A percentile compares a stretch with the other conserved stretches of the same genome.
phyloP scores from a whole-genome alignment of 768 basidiomycete species.

The Trichaptum fuscoviolaceum region DNA sequence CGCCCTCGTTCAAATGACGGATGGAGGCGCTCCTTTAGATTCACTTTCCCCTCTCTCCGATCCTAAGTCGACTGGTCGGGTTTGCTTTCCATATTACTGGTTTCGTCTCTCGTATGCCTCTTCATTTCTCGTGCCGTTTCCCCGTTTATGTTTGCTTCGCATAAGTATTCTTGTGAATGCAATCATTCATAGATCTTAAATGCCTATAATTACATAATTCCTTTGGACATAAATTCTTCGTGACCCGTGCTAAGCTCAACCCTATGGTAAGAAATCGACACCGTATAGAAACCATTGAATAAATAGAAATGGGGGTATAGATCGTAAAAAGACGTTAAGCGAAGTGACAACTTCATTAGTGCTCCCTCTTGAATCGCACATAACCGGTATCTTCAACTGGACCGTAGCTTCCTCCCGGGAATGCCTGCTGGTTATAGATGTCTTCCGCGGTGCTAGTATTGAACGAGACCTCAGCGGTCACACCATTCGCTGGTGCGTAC shows the following conservation, averaged over 20 bases:
- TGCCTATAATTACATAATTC: background rate
- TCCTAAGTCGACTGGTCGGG: background rate
- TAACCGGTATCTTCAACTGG: background rate
- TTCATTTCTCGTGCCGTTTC: background rate
- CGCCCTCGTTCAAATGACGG: background rate
- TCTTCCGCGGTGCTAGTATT: background rate
- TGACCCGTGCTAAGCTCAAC: too few relatives aligned
- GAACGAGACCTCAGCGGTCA: background rate
- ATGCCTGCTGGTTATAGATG: background rate
- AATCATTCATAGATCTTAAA: background rate
- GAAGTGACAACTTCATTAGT: background rate
- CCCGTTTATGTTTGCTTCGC: background rate
- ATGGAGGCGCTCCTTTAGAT: background rate
- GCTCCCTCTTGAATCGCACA: background rate
- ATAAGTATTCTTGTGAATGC: background rate
- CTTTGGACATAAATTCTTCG: background rate
- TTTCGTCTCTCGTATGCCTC: background rate
- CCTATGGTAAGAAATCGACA: background rate
- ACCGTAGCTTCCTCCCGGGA: background rate
- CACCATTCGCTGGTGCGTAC: conserved; percentile 26
- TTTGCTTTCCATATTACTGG: background rate
- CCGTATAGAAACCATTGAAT: background rate
- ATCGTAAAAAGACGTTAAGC: background rate
- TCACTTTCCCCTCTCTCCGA: background rate
- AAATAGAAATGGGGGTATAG: background rate